Base-by-base conservation (phyloP, 2,329 filamentous ascomycete genomes). In the Alternaria panax region DNA sequence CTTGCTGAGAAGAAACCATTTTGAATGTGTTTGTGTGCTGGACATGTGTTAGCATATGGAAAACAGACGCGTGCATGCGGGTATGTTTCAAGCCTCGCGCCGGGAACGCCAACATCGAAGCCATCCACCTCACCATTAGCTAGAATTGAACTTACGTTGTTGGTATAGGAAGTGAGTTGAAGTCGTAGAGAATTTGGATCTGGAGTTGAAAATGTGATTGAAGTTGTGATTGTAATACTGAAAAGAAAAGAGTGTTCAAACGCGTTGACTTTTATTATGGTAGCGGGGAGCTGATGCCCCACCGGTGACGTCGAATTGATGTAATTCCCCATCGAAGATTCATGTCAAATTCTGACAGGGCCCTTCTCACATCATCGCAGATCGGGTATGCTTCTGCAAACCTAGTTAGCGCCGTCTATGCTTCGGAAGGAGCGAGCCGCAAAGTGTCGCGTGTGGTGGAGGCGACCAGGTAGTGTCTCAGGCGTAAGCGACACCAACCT, bases 1-100 rank as follows among this genome's bases (percentile, higher is more conserved):
- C 69, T 69, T 71, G 69, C 54, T 67, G 60, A 32, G 66, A 68
- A 53, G 62, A 72, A 47, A 69, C 69, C 69, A 72, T 72, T 56
- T 38, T 66, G 58, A 43, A 46, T 54, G 38, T 55, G 20, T 41
- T 40, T 58, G 12, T 56, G 53, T 58, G 58, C 57, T 43, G 45
- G 20, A 36, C 24, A 40, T 24, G 25, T 41, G 30, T 42, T 32
- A 43, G 28, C 34, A 43, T 6, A 42, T 27, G 38, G 11, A 41
- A 41, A 41, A 25, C n/a, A 51, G 32, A 55, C 20, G 45, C 28
- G 45, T 48, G 18, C 30, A 22, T 14, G 46, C 20, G 18, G 14
- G 36, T 36, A 28, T 42, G 30, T 16, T 28, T 27, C 2, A 22
- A 16, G 41, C 41, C 22, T 57, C 41, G 53, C 41, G 28, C 42